Evolutionary conservation across 192 early-diverging fungal genomes (phyloP).

Genomic region (Linnemannia exigua): DNA sequence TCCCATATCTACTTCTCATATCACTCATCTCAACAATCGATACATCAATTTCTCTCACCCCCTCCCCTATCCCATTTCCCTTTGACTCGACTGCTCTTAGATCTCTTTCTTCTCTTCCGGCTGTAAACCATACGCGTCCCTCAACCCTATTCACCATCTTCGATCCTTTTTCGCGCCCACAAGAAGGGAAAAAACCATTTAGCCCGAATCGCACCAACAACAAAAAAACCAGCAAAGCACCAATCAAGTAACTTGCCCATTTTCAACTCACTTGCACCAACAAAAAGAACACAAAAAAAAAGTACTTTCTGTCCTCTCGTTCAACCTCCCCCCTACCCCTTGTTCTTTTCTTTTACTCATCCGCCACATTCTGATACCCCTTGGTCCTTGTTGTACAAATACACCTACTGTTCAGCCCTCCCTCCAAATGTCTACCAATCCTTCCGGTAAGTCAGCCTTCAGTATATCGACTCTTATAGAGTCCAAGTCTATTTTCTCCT

Average conservation of each 20-base stretch:
- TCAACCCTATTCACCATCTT: neutral
- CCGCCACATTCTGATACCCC: neutral
- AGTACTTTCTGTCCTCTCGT: too few species aligned
- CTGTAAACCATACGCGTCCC: neutral
- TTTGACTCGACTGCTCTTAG: neutral
- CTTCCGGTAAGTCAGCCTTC: slow-evolving; percentile 2
- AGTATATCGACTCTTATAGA: too few species aligned
- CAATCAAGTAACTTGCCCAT: neutral
- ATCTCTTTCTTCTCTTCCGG: neutral
- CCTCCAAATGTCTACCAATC: neutral
- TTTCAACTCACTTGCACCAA: neutral
- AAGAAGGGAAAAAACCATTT: neutral
- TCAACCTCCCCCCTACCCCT: too few species aligned
- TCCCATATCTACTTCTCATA: neutral
- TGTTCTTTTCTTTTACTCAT: neutral
- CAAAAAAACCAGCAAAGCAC: neutral
- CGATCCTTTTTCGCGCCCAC: neutral
- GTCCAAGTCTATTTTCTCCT: neutral
- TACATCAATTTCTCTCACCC: neutral
- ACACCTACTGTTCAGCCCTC: neutral
- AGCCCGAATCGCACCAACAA: neutral
- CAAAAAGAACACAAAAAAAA: neutral
- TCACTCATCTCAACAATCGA: slow-evolving; percentile 1
- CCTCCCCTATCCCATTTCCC: neutral
- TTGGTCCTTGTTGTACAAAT: neutral